Evolutionary conservation across 2,329 filamentous ascomycete species (phyloP).

Genomic region (Neocucurbitaria cava): DNA sequence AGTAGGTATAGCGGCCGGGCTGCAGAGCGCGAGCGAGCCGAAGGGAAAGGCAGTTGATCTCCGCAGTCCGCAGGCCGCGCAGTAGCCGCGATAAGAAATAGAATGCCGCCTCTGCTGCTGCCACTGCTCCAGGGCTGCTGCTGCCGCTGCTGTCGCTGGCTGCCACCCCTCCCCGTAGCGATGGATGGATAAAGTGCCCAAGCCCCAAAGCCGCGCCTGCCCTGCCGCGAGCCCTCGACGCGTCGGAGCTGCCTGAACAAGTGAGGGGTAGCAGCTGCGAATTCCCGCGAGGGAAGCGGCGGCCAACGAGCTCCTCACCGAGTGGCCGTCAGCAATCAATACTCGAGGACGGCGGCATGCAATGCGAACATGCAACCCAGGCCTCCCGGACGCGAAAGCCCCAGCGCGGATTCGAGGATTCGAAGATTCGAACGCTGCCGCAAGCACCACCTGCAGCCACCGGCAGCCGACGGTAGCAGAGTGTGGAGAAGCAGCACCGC

Average conservation of each 20-base stretch:
- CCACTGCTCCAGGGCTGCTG: no score
- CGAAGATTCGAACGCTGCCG: neutral
- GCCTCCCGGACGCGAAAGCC: neutral
- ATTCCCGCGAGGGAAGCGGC: neutral
- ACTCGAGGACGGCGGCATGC: neutral
- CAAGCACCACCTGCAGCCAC: neutral
- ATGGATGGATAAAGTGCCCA: no score
- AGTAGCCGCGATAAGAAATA: constrained; percentile 43
- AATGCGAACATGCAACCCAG: constrained; percentile 1
- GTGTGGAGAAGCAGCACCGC: constrained; percentile 20
- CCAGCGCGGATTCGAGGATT: neutral
- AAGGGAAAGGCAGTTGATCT: constrained; percentile 11
- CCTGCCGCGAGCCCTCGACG: neutral
- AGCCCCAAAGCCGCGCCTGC: neutral
- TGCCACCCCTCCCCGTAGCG: constrained; percentile 11
- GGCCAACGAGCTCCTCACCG: neutral
- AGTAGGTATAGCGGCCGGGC: constrained; percentile 3
- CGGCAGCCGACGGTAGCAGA: constrained; percentile 4
- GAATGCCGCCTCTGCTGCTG: no score
- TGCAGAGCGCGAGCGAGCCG: constrained; percentile 8
- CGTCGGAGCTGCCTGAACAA: constrained; percentile 2
- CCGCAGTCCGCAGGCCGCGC: no score
- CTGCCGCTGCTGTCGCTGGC: no score
- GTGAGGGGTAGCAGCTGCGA: constrained; percentile 18
- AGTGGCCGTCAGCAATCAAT: neutral